Base-by-base conservation (phyloP, 2,329 filamentous ascomycete genomes). In the Fusarium acutatum region DNA sequence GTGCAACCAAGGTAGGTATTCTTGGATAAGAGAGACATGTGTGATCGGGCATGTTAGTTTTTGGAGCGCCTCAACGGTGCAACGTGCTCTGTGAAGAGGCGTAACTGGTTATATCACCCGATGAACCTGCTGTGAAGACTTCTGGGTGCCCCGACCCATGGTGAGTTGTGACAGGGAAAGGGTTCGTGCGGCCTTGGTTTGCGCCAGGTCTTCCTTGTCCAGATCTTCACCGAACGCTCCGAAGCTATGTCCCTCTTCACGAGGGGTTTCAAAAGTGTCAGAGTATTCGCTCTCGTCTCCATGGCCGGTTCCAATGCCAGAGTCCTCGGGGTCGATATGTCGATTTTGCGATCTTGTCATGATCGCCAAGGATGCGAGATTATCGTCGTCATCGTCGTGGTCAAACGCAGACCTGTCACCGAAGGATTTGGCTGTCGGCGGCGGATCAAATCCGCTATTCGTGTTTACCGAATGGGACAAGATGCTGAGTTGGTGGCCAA, bases 151-250 rank as follows among this genome's bases (percentile, higher is more conserved):
- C 50, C 70, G 77, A 18, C 69, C 83, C 73, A 88, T 81, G 2
- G 89, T 91, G 74, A 91, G 80, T 77, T 90, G 88, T 67, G 89
- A 89, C 17, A 92, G 83, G 34, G 89, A 93, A 77, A 94, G 85
- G 47, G 90, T 92, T 72, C 89, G 88, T 28, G 89, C 89, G 3
- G 90, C 89, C 78, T 84, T 89, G 70, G 88, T 87, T 57, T 82
- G 80, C 50, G 80, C 81, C 26, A 80, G 75, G 15, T 82, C 80
- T 56, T 83, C 81, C 26, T 82, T 82, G 32, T 83, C 83, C 69
- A 84, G 80, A 76, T 84, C 84, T 79, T 84, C 85, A 2, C 82
- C 83, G 67, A 84, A 85, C 8, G 76, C 83, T 7, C 83, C 83
- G 58, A 83, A 84, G 30, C 72, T 82, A 35, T 81, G 80, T 13